Conservation (phyloP, 371 early-diverging fungal genomes). For the Mucor piriformis region DNA sequence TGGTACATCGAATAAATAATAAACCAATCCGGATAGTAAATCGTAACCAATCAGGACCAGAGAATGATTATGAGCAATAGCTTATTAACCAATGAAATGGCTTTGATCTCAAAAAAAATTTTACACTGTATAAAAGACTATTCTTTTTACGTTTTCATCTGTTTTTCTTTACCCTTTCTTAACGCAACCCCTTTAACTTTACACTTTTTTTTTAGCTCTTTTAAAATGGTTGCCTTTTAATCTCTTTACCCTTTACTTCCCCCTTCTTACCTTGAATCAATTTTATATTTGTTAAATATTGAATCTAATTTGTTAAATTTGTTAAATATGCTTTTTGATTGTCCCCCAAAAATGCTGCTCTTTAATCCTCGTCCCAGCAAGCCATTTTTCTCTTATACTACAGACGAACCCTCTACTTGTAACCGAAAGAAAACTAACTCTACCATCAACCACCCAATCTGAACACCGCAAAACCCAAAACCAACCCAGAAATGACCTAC, state of each 20-base stretch:
- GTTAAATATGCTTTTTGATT: slow-evolving; percentile 33
- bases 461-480: background rate
- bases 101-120: background rate
- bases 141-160: background rate
- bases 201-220: background rate
- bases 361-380: slow-evolving; percentile 22
- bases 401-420: slow-evolving; percentile 42
- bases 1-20: background rate
- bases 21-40: background rate
- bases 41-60: background rate
- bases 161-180: slow-evolving; percentile 8
- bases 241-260: slow-evolving; percentile 5
- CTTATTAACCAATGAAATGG: slow-evolving; percentile 3
- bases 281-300: slow-evolving; percentile 27
- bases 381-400: slow-evolving; percentile 42
- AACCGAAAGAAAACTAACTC: slow-evolving; percentile 34
- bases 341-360: slow-evolving; percentile 21
- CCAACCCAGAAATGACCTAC: background rate
- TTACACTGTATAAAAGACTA: background rate
- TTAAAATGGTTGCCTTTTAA: slow-evolving; percentile 37
- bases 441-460: slow-evolving; percentile 13
- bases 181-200: slow-evolving; percentile 1
- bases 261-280: slow-evolving; percentile 9
- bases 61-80: slow-evolving; percentile 18
- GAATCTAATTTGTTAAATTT: slow-evolving; percentile 24